Percentiles rank a stretch among this genome's conserved stretches.
These are phyloP conservation scores for Pseudopyricularia cyperi DNA, from an alignment of 2,329 filamentous ascomycete genomes.

Conservation along the genomic window DNA sequence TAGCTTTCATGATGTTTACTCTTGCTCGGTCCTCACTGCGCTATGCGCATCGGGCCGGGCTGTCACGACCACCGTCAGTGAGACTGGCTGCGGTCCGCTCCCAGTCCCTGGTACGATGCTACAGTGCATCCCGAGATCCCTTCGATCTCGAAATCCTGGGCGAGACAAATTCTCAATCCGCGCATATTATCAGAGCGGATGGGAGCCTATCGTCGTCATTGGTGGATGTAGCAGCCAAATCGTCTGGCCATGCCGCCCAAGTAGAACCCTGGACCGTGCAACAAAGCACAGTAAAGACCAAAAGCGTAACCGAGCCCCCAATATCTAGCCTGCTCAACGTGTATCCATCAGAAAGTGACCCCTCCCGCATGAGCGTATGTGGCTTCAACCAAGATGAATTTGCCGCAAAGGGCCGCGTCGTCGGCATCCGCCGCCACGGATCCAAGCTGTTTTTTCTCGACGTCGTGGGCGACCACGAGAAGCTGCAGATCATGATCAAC, in stretches of 20 bases:
- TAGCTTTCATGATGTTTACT: background rate
- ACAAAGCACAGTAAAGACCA: background rate
- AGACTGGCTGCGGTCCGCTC: background rate
- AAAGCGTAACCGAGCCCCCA: background rate
- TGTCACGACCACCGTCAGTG: background rate
- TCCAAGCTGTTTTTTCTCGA: conserved; percentile 77
- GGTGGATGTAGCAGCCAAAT: background rate
- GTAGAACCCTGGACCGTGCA: background rate
- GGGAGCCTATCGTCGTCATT: background rate
- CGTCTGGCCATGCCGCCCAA: background rate
- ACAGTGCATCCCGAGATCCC: background rate
- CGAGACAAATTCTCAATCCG: background rate
- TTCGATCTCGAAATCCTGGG: background rate
- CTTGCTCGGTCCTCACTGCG: background rate
- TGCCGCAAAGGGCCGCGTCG: conserved; percentile 50
- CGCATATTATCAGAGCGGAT: too few relatives aligned
- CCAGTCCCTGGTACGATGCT: background rate
- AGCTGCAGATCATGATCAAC: conserved; percentile 67
- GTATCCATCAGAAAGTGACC: background rate
- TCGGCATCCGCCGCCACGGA: conserved; percentile 56
- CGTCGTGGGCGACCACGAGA: conserved; percentile 57
- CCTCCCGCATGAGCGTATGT: background rate
- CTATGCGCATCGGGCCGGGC: background rate
- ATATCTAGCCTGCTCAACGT: background rate
- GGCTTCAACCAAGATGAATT: background rate